Conservation (phyloP, 805 yeast species). For the Candida taoyuanica region DNA sequence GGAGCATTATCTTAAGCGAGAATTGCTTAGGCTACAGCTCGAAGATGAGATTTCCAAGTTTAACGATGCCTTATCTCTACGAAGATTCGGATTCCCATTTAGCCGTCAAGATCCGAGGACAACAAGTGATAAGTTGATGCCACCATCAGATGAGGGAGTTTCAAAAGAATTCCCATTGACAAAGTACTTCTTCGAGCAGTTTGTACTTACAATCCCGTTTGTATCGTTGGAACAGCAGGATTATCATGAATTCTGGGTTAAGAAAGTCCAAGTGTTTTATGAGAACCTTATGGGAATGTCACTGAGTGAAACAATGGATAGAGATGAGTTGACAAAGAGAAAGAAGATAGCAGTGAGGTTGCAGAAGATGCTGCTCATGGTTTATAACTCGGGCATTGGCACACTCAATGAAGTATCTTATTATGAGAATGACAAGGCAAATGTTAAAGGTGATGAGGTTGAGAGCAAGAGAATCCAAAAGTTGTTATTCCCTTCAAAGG, state of each 20-base stretch:
- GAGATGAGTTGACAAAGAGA: constrained; percentile 72
- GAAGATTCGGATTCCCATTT: constrained; percentile 79
- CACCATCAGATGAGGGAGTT: constrained; percentile 12
- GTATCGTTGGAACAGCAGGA: constrained; percentile 39
- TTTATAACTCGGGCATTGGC: constrained; percentile 72
- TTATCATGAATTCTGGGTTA: constrained; percentile 70
- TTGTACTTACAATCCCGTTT: constrained; percentile 72
- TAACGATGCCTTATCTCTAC: constrained; percentile 56
- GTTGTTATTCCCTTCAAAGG: constrained; percentile 37
- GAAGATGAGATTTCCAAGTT: constrained; percentile 56
- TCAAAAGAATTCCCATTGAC: constrained; percentile 54
- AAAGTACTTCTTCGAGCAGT: constrained; percentile 58
- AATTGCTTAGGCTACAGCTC: constrained; percentile 60
- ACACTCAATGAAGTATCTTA: constrained; percentile 54
- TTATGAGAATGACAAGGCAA: constrained; percentile 31
- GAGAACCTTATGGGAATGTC: constrained; percentile 72
- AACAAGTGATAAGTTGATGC: neutral
- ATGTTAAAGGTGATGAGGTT: constrained; percentile 23
- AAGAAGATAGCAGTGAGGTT: constrained; percentile 57
- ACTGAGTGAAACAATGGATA: constrained; percentile 67
- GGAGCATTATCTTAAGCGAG: constrained; percentile 86
- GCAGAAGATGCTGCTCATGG: constrained; percentile 56
- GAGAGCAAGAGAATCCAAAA: constrained; percentile 31
- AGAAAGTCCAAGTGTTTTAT: constrained; percentile 73
- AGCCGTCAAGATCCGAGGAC: constrained; percentile 38